Evolutionary conservation across 345 rosid species (phyloP), one percentile per base, ranked within the genome.

Genomic region (Eucalyptus dawsonii): DNA sequence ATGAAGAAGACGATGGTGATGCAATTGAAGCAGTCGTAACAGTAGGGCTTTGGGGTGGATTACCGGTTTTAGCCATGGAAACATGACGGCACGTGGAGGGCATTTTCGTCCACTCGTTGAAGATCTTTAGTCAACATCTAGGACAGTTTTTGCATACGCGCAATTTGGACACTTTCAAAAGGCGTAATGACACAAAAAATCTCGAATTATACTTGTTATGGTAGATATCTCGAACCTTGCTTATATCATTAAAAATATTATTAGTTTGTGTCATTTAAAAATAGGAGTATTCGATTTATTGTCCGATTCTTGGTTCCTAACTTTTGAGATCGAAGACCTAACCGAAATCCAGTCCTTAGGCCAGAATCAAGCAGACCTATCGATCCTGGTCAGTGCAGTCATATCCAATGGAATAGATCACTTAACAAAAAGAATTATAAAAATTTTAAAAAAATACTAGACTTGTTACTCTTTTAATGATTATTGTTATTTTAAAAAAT

Each of bases 281-380:
- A 56, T 19, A 53, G 1, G 25, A 53, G 58, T 53, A 53, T 53
- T 53, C 2, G 5, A 2, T 19, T 8, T 53, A 0, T 53, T 4
- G 0, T 19, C 5, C 1, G 0, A 0, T 53, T 53, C 58, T 53
- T 0, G 1, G 0, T 53, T 53, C 25, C 58, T 2, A 8, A 0
- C 58, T 53, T 53, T 53, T 53, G 58, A 53, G 25, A 53, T 19
- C 1, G 25, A 53, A 0, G 58, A 53, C 25, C 0, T 19, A 0
- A 19, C 5, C n/a, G n/a, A n/a, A n/a, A n/a, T n/a, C n/a, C n/a
- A n/a, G n/a, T n/a, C n/a, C n/a, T n/a, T n/a, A n/a, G n/a, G n/a
- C n/a, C n/a, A n/a, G n/a, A n/a, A n/a, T n/a, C n/a, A n/a, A n/a
- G n/a, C n/a, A n/a, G n/a, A n/a, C n/a, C n/a, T n/a, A n/a, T n/a